A percentile compares a stretch with the other conserved stretches of the same genome.
Conservation (phyloP, 306 rosid species). For the Cicer pinnatifidum region DNA sequence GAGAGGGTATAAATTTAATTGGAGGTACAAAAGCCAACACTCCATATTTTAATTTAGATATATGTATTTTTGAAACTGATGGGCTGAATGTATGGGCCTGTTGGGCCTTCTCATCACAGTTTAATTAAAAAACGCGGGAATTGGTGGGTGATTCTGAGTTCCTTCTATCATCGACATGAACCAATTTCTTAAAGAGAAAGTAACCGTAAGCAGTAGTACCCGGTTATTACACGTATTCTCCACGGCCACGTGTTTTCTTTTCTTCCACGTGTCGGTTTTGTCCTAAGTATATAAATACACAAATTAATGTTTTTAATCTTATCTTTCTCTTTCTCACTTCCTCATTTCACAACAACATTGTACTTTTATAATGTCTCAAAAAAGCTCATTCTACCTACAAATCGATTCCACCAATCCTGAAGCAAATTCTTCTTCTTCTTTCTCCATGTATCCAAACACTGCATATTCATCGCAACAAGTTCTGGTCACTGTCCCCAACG, state of each 20-base stretch:
- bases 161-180: no score
- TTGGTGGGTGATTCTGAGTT: no score
- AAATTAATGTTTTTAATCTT: background rate
- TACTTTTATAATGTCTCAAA: conserved; percentile 4
- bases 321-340: background rate
- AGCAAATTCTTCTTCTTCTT: conserved; percentile 48
- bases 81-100: no score
- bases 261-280: conserved; percentile 22
- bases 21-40: no score
- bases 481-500: conserved; percentile 63
- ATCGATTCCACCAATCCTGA: conserved; percentile 56
- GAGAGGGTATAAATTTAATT: no score
- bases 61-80: no score
- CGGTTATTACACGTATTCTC: conserved; percentile 41
- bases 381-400: conserved; percentile 55
- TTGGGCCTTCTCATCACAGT: no score
- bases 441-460: conserved; percentile 50
- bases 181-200: conserved; percentile 26
- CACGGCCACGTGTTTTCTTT: conserved; percentile 36
- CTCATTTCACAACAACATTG: background rate
- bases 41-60: no score
- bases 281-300: background rate
- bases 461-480: conserved; percentile 55
- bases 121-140: no score
- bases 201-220: background rate